Percentiles rank a stretch among this genome's conserved stretches.
Conservation (phyloP, 2,329 filamentous ascomycete species). For the Penicillium sp. region DNA sequence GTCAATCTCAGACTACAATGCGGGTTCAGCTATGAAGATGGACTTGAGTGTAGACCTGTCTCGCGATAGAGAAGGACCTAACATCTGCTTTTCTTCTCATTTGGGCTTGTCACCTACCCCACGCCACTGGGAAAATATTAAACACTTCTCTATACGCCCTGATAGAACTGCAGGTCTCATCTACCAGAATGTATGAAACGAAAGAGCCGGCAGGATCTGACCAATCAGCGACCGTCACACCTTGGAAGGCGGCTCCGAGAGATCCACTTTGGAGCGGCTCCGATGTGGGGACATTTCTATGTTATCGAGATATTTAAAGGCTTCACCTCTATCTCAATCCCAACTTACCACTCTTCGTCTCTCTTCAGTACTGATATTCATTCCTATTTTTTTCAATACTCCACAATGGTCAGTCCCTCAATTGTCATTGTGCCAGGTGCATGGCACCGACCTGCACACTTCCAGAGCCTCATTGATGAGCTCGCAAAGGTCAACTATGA, state of each 20-base stretch:
- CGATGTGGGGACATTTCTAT: neutral
- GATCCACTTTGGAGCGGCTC: constrained; percentile 1
- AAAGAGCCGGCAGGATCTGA: neutral
- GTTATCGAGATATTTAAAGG: neutral
- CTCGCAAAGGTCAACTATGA: constrained; percentile 21
- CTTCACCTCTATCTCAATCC: neutral
- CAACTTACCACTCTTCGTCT: neutral
- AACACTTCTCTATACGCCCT: neutral
- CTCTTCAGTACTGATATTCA: neutral
- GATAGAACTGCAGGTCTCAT: neutral
- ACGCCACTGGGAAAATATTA: neutral
- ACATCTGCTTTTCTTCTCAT: neutral
- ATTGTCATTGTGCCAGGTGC: constrained; percentile 33
- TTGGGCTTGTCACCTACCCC: neutral
- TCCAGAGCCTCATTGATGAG: constrained; percentile 20
- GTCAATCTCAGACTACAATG: neutral
- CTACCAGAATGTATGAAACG: neutral
- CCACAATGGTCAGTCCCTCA: constrained; percentile 22
- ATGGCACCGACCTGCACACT: constrained; percentile 29
- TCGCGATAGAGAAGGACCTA: neutral
- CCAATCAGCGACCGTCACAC: neutral
- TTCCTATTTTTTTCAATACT: too few relatives aligned
- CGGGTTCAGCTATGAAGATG: neutral
- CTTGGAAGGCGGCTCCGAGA: neutral
- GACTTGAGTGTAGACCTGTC: too few relatives aligned